These are phyloP conservation scores for Phytopythium sindhum DNA, from an alignment of 352 stramenopile genomes.

Conservation along the genomic window DNA sequence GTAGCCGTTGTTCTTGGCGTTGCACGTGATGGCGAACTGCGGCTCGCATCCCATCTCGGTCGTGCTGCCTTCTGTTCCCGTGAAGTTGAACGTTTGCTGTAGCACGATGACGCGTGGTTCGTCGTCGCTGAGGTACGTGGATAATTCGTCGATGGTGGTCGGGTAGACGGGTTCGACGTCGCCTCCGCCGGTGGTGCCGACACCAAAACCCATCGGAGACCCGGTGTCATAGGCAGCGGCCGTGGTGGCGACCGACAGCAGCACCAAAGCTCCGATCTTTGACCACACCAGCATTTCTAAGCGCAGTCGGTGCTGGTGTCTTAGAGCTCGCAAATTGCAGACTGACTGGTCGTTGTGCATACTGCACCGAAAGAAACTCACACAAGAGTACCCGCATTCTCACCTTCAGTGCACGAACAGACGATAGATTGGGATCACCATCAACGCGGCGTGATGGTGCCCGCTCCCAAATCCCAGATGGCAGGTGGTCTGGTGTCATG, in stretches of 20 bases:
- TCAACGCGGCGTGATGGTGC: too few species aligned
- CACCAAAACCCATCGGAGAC: not conserved
- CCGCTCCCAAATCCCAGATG: too few species aligned
- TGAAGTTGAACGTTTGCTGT: slow-evolving; percentile 33
- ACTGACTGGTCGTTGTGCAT: too few species aligned
- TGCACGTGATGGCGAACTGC: slow-evolving; percentile 8
- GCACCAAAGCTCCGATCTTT: too few species aligned
- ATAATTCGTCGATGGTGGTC: slow-evolving; percentile 22
- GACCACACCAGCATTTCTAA: too few species aligned
- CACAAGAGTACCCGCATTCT: too few species aligned
- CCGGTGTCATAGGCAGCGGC: not conserved
- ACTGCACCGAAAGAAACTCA: too few species aligned
- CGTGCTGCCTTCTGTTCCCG: slow-evolving; percentile 26
- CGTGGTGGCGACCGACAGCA: not conserved
- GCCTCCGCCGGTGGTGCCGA: not conserved
- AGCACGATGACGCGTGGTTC: slow-evolving; percentile 33
- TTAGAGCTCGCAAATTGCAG: too few species aligned
- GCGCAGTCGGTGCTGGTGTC: too few species aligned
- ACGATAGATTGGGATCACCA: too few species aligned
- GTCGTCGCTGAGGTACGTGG: slow-evolving; percentile 19
- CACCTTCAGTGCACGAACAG: too few species aligned
- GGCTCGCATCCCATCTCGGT: slow-evolving; percentile 33
- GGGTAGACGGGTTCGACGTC: not conserved
- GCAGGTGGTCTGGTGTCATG: too few species aligned
- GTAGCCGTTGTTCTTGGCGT: slow-evolving; percentile 32